A percentile compares a stretch with the other conserved stretches of the same genome.
Evolutionary conservation across 768 basidiomycete species (phyloP).

Genomic region (Agrocybe chaxingu): DNA sequence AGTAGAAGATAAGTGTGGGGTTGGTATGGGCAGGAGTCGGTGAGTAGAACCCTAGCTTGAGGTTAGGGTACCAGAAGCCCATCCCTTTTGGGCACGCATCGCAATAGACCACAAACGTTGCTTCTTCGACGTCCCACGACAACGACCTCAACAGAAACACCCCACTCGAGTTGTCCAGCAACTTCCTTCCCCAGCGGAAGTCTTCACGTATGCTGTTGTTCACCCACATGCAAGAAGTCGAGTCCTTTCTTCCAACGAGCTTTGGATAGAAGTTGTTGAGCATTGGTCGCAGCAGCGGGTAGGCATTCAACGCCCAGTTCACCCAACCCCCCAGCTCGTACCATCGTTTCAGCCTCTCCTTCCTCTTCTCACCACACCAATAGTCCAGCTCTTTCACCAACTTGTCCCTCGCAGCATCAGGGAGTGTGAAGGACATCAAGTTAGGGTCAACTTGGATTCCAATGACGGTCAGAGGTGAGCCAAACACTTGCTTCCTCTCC

Average conservation of each 20-base stretch:
- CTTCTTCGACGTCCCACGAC: conserved; percentile 8
- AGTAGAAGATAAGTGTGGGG: conserved; percentile 20
- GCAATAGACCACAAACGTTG: conserved; percentile 14
- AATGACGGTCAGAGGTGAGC: conserved; percentile 29
- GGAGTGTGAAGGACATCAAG: conserved; percentile 25
- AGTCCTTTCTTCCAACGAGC: conserved; percentile 21
- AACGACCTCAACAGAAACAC: conserved; percentile 18
- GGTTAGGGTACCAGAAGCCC: conserved; percentile 26
- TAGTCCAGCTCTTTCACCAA: conserved; percentile 3
- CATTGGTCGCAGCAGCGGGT: conserved; percentile 29
- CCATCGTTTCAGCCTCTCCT: conserved; percentile 12
- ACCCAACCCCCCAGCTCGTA: conserved; percentile 29
- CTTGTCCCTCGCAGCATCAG: background rate
- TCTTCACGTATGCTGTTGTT: conserved; percentile 25
- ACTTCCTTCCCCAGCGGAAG: conserved; percentile 27
- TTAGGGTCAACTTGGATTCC: conserved; percentile 34
- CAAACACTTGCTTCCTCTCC: conserved; percentile 33
- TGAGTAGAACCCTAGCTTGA: conserved; percentile 18
- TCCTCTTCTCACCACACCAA: background rate
- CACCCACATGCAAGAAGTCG: conserved; percentile 17
- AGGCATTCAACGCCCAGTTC: conserved; percentile 40
- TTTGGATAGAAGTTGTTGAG: conserved; percentile 32
- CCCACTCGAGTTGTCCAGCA: conserved; percentile 17
- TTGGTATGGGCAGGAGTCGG: background rate
- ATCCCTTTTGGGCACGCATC: conserved; percentile 25